These are phyloP conservation scores for Trapa incisa DNA, from an alignment of 345 rosid genomes.

Conservation along the genomic window DNA sequence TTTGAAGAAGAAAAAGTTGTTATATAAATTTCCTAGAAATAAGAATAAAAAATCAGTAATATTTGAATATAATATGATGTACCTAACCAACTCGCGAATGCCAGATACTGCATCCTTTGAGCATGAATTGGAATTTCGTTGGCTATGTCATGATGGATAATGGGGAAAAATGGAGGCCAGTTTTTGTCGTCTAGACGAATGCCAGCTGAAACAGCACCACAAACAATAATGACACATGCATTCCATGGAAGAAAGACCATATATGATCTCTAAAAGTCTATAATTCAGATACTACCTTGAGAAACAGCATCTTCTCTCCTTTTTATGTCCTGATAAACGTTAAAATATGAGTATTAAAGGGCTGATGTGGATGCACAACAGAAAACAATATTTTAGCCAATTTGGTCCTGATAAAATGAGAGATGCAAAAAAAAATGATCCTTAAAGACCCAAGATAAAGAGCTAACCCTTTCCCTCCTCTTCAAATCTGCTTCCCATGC, in stretches of 20 bases:
- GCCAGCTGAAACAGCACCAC: slow-evolving; percentile 46
- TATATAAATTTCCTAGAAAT: neutral
- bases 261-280: neutral
- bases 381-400: neutral
- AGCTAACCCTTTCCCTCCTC: slow-evolving; percentile 59
- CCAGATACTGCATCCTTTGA: slow-evolving; percentile 91
- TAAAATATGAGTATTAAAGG: neutral
- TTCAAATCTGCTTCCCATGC: slow-evolving; percentile 91
- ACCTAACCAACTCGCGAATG: slow-evolving; percentile 99
- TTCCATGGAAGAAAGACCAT: neutral
- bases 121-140: slow-evolving; percentile 92
- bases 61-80: neutral
- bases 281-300: slow-evolving; percentile 24
- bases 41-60: slow-evolving; percentile 3
- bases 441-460: neutral
- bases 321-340: slow-evolving; percentile 46
- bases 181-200: slow-evolving; percentile 56
- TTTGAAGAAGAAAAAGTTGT: neutral
- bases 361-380: neutral
- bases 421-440: neutral
- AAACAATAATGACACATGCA: neutral
- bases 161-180: slow-evolving; percentile 94
- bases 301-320: slow-evolving; percentile 68
- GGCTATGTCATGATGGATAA: slow-evolving; percentile 93
- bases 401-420: neutral